Conservation (phyloP, 75 land plant genomes). For the Pinus albicaulis region DNA sequence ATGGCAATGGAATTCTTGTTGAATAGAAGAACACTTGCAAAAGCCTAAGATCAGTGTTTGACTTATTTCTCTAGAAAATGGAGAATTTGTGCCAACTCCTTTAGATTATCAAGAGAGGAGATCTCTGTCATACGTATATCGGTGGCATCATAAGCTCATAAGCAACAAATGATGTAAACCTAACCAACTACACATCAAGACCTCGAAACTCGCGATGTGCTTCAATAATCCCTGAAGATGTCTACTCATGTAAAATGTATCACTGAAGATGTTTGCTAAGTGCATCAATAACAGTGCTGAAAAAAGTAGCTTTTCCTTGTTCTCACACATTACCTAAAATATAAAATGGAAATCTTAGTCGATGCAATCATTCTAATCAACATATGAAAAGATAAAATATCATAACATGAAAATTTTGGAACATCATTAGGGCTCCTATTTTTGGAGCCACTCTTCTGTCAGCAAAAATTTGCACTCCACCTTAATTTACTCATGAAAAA, state of each 20-base stretch:
- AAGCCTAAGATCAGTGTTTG: too few species aligned
- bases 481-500: background rate
- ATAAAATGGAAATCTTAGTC: background rate
- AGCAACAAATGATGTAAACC: too few species aligned
- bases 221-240: too few species aligned
- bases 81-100: too few species aligned
- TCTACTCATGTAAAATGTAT: background rate
- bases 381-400: background rate
- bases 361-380: background rate
- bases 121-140: too few species aligned
- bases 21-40: too few species aligned
- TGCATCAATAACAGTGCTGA: constrained; percentile 97
- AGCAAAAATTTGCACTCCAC: background rate
- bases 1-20: too few species aligned
- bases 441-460: background rate
- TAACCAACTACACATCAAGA: too few species aligned
- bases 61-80: too few species aligned
- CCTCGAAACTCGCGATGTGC: too few species aligned
- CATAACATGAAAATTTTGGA: background rate
- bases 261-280: constrained; percentile 49
- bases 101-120: too few species aligned
- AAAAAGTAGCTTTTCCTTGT: constrained; percentile 75
- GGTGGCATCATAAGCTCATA: too few species aligned
- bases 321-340: constrained; percentile 92
- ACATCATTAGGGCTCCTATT: background rate